These are phyloP conservation scores for Leccinum subtestaceum DNA, from an alignment of 768 basidiomycete species.

Conservation along the genomic window DNA sequence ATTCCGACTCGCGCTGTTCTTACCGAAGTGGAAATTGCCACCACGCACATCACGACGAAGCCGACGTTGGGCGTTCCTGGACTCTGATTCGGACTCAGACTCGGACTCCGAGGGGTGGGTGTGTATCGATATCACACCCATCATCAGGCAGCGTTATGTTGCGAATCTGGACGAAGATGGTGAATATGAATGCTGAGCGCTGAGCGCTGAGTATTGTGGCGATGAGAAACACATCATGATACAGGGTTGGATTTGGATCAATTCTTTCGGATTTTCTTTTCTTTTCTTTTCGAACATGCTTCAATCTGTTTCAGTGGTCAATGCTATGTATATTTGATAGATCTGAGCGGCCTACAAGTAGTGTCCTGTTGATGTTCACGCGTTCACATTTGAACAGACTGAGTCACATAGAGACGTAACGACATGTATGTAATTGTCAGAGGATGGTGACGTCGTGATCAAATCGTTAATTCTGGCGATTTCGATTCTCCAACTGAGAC, in stretches of 20 bases:
- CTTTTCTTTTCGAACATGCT: not conserved
- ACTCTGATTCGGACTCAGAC: conserved; percentile 7
- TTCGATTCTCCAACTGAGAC: not conserved
- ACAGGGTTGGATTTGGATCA: not conserved
- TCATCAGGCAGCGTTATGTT: conserved; percentile 20
- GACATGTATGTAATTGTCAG: not conserved
- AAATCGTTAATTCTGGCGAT: not conserved
- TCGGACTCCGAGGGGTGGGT: conserved; percentile 24
- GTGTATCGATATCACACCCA: conserved; percentile 28
- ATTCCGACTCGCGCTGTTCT: conserved; percentile 7
- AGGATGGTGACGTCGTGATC: not conserved
- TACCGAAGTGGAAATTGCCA: conserved; percentile 16
- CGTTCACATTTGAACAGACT: not conserved
- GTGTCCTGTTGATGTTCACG: not conserved
- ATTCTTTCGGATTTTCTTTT: not conserved
- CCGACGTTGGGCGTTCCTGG: conserved; percentile 2
- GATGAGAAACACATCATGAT: not conserved
- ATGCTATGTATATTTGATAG: not conserved
- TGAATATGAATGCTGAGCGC: not conserved
- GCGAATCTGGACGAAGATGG: conserved; percentile 9
- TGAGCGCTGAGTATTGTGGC: not conserved
- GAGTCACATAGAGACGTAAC: not conserved
- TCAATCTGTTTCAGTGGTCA: not conserved
- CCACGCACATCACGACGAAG: not conserved
- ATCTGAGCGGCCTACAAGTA: not conserved